Evolutionary conservation across 176 grass and related monocot genomes (phyloP).

Genomic region (Avena atlantica): DNA sequence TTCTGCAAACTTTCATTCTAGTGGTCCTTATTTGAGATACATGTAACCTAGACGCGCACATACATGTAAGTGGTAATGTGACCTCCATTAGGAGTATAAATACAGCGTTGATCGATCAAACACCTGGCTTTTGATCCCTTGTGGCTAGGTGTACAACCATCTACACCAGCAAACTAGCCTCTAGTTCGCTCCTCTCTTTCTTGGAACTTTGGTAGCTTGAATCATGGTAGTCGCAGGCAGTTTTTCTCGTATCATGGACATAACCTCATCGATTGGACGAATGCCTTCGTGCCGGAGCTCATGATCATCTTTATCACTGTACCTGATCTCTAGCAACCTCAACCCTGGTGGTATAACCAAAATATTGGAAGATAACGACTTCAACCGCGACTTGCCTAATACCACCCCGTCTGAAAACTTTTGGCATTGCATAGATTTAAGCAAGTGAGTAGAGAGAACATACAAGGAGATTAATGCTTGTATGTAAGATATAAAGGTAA

Average conservation of each 20-base stretch:
- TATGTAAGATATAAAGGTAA: neutral
- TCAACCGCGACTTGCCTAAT: neutral
- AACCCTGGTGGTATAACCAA: neutral
- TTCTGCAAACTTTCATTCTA: too few relatives aligned
- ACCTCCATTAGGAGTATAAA: neutral
- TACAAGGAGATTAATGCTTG: neutral
- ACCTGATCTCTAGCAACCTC: neutral
- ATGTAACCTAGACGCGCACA: too few relatives aligned
- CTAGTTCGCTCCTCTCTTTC: neutral
- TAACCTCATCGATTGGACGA: neutral
- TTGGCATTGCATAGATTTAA: neutral
- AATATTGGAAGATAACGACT: neutral
- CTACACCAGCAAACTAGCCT: neutral
- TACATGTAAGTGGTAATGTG: too few relatives aligned
- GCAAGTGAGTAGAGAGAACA: neutral
- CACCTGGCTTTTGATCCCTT: neutral
- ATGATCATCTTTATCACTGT: neutral
- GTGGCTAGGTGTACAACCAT: neutral
- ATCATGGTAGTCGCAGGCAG: neutral
- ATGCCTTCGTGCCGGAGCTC: neutral
- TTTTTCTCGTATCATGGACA: neutral
- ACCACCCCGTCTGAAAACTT: neutral
- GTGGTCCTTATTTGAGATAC: too few relatives aligned
- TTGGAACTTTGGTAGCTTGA: neutral
- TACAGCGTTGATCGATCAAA: neutral